These are phyloP conservation scores for Paecilomyces sp. DNA, from an alignment of 2,329 filamentous ascomycete genomes.

Conservation along the genomic window DNA sequence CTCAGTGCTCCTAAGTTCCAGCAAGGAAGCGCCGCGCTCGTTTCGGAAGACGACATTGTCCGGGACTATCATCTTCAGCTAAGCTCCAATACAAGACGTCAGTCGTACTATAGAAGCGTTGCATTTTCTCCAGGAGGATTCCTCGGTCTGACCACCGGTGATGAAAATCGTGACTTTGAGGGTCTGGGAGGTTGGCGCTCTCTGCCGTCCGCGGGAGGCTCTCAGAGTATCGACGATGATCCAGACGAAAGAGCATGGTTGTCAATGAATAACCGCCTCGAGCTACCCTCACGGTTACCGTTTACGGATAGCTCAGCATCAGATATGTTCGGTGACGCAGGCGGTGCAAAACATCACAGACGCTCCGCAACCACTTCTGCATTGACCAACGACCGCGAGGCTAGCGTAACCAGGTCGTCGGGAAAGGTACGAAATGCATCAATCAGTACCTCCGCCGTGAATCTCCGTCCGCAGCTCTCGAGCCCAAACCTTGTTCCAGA, in stretches of 20 bases:
- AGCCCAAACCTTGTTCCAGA: neutral
- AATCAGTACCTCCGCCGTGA: neutral
- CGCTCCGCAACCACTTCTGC: conserved; percentile 27
- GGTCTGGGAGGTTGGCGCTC: conserved; percentile 36
- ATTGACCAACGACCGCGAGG: conserved; percentile 4
- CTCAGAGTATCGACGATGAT: conserved; percentile 15
- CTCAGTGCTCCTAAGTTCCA: neutral
- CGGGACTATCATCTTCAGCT: neutral
- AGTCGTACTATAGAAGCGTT: neutral
- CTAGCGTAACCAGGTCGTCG: neutral
- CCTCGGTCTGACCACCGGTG: conserved; percentile 21
- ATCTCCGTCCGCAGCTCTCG: neutral
- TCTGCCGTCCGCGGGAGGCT: conserved; percentile 11
- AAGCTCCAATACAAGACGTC: neutral
- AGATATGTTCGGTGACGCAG: conserved; percentile 5
- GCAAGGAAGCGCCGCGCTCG: conserved; percentile 14
- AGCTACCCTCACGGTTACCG: conserved; percentile 23
- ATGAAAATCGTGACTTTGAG: conserved; percentile 36
- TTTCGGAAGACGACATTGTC: conserved; percentile 12
- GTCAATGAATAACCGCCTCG: conserved; percentile 30
- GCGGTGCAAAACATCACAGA: conserved; percentile 18
- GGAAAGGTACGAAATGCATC: neutral
- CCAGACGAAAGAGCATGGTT: conserved; percentile 31
- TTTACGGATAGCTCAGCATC: conserved; percentile 3
- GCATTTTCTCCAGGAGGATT: conserved; percentile 11